Percentiles rank a stretch among this genome's conserved stretches.
Conservation (phyloP, 306 rosid genomes). For the Dalbergia cochinchinensis region DNA sequence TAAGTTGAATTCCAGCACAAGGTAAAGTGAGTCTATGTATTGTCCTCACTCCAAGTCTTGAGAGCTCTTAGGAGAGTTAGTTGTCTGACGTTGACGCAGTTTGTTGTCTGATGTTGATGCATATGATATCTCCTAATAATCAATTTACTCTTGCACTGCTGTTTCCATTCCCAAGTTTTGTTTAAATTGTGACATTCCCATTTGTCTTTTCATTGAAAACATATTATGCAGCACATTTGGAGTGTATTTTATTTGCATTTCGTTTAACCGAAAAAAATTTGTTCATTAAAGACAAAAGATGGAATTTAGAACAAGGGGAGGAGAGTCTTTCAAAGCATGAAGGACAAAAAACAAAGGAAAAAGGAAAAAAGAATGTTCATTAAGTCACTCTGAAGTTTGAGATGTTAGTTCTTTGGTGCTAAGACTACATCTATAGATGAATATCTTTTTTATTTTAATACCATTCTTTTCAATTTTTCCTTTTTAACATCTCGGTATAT, state of each 20-base stretch:
- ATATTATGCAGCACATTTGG: neutral
- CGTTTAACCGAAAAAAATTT: neutral
- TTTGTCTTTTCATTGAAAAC: neutral
- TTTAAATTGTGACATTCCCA: neutral
- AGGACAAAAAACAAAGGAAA: neutral
- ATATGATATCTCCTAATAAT: too few species aligned
- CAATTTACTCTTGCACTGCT: neutral
- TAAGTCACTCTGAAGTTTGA: slow-evolving; percentile 5
- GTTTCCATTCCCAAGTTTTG: neutral
- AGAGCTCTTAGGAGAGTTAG: too few species aligned
- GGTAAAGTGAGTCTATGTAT: too few species aligned
- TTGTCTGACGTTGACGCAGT: too few species aligned
- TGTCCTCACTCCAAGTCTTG: too few species aligned
- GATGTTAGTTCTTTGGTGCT: slow-evolving; percentile 1
- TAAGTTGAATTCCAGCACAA: too few species aligned
- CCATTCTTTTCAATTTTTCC: slow-evolving; percentile 13
- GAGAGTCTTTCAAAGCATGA: neutral
- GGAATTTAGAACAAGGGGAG: neutral
- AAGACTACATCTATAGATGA: neutral
- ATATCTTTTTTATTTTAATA: slow-evolving; percentile 28
- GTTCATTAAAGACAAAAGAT: neutral
- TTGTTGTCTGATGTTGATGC: too few species aligned
- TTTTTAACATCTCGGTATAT: slow-evolving; percentile 20
- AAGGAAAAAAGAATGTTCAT: neutral
- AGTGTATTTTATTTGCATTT: neutral